Base-by-base conservation (phyloP, 768 basidiomycete species). In the Epithele typhae region DNA sequence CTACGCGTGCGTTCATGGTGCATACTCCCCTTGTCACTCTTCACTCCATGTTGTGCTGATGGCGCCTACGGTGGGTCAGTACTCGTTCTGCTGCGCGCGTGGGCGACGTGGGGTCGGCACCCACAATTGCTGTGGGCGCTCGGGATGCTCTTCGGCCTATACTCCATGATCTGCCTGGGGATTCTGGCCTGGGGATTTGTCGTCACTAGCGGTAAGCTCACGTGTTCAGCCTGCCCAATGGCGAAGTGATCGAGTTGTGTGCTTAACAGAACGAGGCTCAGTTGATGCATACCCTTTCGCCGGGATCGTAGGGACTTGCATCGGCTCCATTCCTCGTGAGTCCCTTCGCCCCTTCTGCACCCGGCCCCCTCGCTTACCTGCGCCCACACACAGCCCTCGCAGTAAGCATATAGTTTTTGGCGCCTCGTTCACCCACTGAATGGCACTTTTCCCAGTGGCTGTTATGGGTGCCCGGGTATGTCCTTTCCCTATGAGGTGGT, bases 61-160 rank as follows among this genome's bases (percentile, higher is more conserved):
- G 35, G n/a, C 17, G 35, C 9, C 6, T 22, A 9, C 18, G 3
- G 40, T 24, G 7, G 37, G n/a, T 5, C 27, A 54, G 53, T 54
- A 3, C 43, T 54, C 14, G 45, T 54, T 24, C 37, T 54, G 15
- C 23, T 54, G 5, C 48, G 53, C 5, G 53, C 46, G 11, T 54
- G 53, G 53, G 53, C 53, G 21, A 47, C 46, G 1, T 54, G 53
- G 48, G 49, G 41, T 17, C 33, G 53, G 22, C 40, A 35, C 32
- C 25, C n/a, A 24, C 38, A 19, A 23, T 48, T 54, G 32, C 42
- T 54, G 15, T 25, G 32, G 2, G 3, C 51, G 7, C 45, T 54
- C 1, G 37, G 23, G 3, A 9, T n/a, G 11, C 21, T 54, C n/a
- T 54, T 54, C 32, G 10, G 21, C 6, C n/a, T 34, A 4, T 54